Conservation (phyloP, 768 basidiomycete genomes). For the Pleurotus eryngii region DNA sequence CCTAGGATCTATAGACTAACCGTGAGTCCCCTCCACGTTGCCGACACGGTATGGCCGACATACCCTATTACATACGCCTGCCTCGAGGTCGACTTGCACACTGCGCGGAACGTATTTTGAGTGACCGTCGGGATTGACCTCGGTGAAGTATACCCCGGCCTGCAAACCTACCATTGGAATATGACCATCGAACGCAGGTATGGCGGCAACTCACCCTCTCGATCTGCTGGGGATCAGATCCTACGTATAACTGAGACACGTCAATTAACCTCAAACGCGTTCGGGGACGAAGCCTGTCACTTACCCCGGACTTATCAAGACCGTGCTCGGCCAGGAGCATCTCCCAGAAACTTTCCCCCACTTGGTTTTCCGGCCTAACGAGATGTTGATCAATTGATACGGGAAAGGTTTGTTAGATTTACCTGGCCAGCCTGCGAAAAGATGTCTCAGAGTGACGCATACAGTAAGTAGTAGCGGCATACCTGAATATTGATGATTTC, state of each 20-base stretch:
- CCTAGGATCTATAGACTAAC: conserved; percentile 48
- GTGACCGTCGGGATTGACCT: conserved; percentile 48
- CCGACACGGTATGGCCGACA: conserved; percentile 19
- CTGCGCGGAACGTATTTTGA: conserved; percentile 87
- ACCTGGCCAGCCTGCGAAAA: conserved; percentile 67
- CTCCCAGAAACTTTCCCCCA: conserved; percentile 88
- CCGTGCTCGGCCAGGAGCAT: conserved; percentile 87
- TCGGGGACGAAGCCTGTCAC: conserved; percentile 21
- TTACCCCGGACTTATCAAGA: conserved; percentile 66
- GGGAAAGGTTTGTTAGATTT: conserved; percentile 15
- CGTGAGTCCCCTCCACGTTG: neutral
- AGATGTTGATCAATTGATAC: conserved; percentile 3
- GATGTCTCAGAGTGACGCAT: neutral
- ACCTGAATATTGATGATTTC: conserved; percentile 86
- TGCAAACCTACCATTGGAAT: conserved; percentile 21
- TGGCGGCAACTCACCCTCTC: conserved; percentile 49
- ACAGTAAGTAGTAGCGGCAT: too few species aligned
- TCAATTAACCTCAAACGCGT: conserved; percentile 9
- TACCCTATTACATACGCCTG: conserved; percentile 79
- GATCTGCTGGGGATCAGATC: conserved; percentile 71
- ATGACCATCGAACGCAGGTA: neutral
- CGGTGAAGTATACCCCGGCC: conserved; percentile 82
- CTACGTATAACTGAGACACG: conserved; percentile 55
- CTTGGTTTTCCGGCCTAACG: conserved; percentile 69
- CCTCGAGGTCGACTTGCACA: conserved; percentile 87